Base-by-base conservation (phyloP, 768 basidiomycete genomes). In the Mycena capillaripes region DNA sequence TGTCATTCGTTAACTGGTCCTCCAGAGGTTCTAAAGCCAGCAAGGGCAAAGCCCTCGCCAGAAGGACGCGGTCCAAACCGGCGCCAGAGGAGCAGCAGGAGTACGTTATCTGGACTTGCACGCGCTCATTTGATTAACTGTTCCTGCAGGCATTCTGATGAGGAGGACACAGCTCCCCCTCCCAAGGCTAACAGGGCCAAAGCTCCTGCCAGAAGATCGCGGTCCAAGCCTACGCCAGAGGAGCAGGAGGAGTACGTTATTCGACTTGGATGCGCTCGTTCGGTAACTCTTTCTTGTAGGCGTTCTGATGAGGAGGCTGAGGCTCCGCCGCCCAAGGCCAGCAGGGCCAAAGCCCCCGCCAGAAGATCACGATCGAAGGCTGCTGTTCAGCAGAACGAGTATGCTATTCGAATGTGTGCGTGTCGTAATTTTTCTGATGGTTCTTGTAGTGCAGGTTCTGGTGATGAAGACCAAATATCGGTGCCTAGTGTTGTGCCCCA, bases 171-270 rank as follows among this genome's bases (percentile, higher is more conserved):
- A 27, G 23, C 11, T 25, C 52, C 38, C 40, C 38, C 64, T 4
- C 16, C 34, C 7, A 34, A 21, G 11, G 16, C 9, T 46, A 16
- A 30, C 55, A 19, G 34, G 19, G 30, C 9, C 55, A 8, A 34
- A 56, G 66, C 56, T 19, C 50, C 56, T 14, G 57, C 63, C 7
- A 71, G 38, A 40, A 52, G 10, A 11, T 34, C 55, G 7, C 55
- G 56, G 30, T 32, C 42, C 19, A 58, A 60, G 29, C 21, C 46
- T 34, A 11, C 36, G 21, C 42, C 58, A 36, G 61, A 52, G 29
- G 64, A 66, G 48, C 42, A 36, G 34, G 52, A 40, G 56, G 60
- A 25, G 71, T 72, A 34, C 32, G 66, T 42, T 10, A 34, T 19
- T 32, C 48, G n/a, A 14, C 21, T 32, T 29, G 25, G n/a, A n/a